Conservation (phyloP, 768 basidiomycete genomes). For the Pholiota microspora region DNA sequence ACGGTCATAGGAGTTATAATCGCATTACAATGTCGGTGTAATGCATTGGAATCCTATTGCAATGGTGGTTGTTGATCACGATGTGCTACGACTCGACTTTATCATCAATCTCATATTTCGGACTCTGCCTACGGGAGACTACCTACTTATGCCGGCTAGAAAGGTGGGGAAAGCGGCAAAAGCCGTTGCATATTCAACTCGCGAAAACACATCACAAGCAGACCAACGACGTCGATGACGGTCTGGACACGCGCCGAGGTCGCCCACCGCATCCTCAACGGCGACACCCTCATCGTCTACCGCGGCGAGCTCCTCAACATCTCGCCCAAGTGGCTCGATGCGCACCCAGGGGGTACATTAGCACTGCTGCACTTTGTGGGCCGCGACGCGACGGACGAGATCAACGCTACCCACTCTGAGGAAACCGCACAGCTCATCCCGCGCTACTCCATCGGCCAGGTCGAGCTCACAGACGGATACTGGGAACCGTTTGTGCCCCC, state of each 20-base stretch:
- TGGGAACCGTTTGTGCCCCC: constrained; percentile 88
- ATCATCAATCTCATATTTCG: too few species aligned
- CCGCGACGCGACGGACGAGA: constrained; percentile 92
- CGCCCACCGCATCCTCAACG: constrained; percentile 68
- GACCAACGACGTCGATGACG: constrained; percentile 25
- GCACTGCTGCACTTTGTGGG: constrained; percentile 94
- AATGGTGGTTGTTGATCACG: too few species aligned
- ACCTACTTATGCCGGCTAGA: too few species aligned
- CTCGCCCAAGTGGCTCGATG: constrained; percentile 72
- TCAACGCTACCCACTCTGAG: constrained; percentile 84
- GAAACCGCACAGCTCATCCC: constrained; percentile 53
- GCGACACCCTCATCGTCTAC: constrained; percentile 77
- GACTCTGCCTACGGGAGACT: too few species aligned
- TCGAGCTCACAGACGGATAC: constrained; percentile 53
- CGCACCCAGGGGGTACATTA: constrained; percentile 88
- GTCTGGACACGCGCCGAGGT: constrained; percentile 48
- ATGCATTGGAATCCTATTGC: too few species aligned
- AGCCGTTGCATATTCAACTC: too few species aligned
- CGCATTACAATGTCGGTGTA: too few species aligned
- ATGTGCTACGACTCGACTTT: too few species aligned
- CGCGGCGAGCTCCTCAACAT: constrained; percentile 61
- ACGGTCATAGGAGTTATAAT: too few species aligned
- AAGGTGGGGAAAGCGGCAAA: too few species aligned
- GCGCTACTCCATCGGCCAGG: constrained; percentile 67
- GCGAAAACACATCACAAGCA: too few species aligned